Evolutionary conservation across 306 rosid genomes (phyloP).

Genomic region (Cicer judaicum): DNA sequence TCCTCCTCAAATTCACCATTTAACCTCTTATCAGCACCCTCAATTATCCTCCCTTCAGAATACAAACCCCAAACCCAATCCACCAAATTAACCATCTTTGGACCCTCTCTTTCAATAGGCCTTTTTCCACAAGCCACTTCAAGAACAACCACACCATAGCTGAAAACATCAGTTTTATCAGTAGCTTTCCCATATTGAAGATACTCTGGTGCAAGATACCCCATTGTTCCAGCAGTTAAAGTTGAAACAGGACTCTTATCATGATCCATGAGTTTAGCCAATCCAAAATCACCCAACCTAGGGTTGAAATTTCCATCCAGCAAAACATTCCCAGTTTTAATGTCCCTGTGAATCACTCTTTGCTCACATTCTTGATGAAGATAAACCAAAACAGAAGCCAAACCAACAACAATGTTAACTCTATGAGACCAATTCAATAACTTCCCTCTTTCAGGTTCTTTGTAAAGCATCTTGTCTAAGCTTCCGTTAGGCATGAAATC

Average conservation of each 20-base stretch:
- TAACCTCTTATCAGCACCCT: constrained; percentile 37
- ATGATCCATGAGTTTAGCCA: constrained; percentile 91
- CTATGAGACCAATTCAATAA: constrained; percentile 65
- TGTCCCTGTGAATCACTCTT: constrained; percentile 77
- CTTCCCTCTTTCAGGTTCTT: constrained; percentile 44
- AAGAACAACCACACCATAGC: constrained; percentile 51
- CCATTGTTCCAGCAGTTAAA: constrained; percentile 81
- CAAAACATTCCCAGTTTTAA: constrained; percentile 72
- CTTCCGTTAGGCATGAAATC: constrained; percentile 40
- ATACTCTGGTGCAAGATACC: constrained; percentile 84
- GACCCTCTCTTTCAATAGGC: constrained; percentile 47
- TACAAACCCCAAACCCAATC: constrained; percentile 46
- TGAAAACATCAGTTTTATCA: constrained; percentile 77
- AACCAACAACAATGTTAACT: constrained; percentile 66
- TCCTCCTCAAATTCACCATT: constrained; percentile 40
- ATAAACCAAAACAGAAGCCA: constrained; percentile 75
- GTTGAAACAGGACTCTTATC: constrained; percentile 86
- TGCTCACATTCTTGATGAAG: constrained; percentile 85
- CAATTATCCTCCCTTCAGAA: constrained; percentile 44
- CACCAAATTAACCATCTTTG: constrained; percentile 41
- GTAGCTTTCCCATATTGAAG: constrained; percentile 86
- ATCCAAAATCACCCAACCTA: constrained; percentile 76
- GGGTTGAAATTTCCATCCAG: constrained; percentile 65
- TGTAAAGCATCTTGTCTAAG: constrained; percentile 52
- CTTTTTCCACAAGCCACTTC: constrained; percentile 52